These are phyloP conservation scores for Solanum infundibuliforme DNA, from an alignment of 257 asterid species.

Conservation along the genomic window DNA sequence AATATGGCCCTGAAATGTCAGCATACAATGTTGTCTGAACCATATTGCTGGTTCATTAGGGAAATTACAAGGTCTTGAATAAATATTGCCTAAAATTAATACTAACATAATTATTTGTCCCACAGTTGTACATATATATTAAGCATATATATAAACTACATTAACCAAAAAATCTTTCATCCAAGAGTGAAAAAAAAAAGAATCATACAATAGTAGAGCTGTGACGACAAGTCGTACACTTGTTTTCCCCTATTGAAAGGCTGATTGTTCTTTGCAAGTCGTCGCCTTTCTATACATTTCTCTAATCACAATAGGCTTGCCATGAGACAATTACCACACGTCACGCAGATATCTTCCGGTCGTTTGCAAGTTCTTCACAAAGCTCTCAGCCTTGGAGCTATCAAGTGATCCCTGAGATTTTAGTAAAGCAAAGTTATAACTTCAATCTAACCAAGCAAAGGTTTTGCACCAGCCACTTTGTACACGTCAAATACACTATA, in stretches of 20 bases:
- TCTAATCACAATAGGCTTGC: not conserved
- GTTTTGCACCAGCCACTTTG: not conserved
- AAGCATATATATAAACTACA: conserved; percentile 3
- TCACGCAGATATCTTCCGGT: conserved; percentile 77
- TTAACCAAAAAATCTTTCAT: conserved; percentile 14
- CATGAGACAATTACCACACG: conserved; percentile 48
- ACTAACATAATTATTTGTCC: conserved; percentile 4
- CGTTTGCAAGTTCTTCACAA: conserved; percentile 74
- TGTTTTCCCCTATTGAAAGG: not conserved
- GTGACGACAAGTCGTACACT: not conserved
- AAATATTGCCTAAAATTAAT: not conserved
- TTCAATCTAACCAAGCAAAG: not conserved
- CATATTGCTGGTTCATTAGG: not conserved
- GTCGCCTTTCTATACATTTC: not conserved
- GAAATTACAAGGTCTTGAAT: not conserved
- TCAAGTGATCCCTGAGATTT: conserved; percentile 58
- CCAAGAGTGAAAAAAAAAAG: not conserved
- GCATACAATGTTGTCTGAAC: conserved; percentile 9
- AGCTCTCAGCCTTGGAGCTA: conserved; percentile 63
- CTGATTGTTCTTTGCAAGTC: not conserved
- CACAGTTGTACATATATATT: not conserved
- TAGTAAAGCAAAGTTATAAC: not conserved
- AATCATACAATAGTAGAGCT: not conserved
- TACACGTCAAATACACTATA: not conserved
- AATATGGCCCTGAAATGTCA: not conserved